Evolutionary conservation across 2,329 filamentous ascomycete genomes (phyloP).

Genomic region (Botryotinia calthae): DNA sequence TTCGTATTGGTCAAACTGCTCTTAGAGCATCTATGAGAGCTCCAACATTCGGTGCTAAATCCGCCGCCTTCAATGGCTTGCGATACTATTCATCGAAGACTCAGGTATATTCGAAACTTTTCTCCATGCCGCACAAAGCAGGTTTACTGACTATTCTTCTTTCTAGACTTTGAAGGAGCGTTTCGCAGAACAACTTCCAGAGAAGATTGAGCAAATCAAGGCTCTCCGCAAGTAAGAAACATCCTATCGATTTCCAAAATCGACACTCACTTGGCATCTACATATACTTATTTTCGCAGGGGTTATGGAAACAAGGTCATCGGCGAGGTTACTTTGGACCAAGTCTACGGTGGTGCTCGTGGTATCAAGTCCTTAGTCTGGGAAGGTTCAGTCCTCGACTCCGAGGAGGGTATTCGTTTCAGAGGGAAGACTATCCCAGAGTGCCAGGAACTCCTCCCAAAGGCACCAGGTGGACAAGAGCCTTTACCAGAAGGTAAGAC

Average conservation of each 20-base stretch:
- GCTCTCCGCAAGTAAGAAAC: constrained; percentile 81
- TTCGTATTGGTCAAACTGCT: constrained; percentile 78
- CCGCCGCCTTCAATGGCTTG: constrained; percentile 74
- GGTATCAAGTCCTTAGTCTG: constrained; percentile 98
- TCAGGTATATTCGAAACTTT: constrained; percentile 57
- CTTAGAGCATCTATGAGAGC: constrained; percentile 73
- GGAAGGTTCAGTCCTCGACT: constrained; percentile 97
- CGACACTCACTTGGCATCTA: constrained; percentile 3
- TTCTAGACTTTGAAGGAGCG: constrained; percentile 91
- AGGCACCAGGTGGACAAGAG: constrained; percentile 94
- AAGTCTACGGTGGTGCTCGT: constrained; percentile 98
- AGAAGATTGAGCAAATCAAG: constrained; percentile 99
- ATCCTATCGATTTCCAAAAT: neutral
- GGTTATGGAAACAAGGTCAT: constrained; percentile 94
- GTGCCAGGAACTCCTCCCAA: constrained; percentile 95
- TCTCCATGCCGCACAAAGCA: constrained; percentile 32
- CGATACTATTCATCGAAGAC: constrained; percentile 93
- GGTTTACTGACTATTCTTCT: constrained; percentile 22
- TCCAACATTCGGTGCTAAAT: constrained; percentile 65
- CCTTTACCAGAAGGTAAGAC: constrained; percentile 82
- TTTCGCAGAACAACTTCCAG: constrained; percentile 92
- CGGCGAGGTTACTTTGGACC: constrained; percentile 97
- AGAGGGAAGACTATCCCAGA: constrained; percentile 98
- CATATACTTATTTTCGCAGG: constrained; percentile 48
- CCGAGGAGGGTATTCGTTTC: constrained; percentile 99